Conservation (phyloP, 306 rosid species). For the Quercus aquifolioides region DNA sequence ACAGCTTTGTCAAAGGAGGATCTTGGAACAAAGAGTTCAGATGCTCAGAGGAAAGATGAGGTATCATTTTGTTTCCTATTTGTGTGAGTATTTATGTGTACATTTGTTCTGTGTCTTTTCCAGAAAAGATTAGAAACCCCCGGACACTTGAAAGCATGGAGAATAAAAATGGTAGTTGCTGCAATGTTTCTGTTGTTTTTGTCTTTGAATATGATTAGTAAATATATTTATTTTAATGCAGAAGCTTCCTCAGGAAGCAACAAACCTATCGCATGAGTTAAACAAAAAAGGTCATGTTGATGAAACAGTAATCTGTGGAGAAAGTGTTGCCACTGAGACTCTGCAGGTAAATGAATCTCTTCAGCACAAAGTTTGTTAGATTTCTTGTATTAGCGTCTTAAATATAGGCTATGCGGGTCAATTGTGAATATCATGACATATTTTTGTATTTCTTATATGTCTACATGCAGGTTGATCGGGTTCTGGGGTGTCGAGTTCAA, state of each 20-base stretch:
- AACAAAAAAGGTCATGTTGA: constrained; percentile 46
- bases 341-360: constrained; percentile 63
- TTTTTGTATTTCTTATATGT: constrained; percentile 17
- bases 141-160: background rate
- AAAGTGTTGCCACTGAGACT: constrained; percentile 40
- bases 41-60: constrained; percentile 61
- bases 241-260: constrained; percentile 53
- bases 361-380: constrained; percentile 13
- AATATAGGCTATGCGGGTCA: constrained; percentile 19
- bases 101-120: background rate
- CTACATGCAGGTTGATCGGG: constrained; percentile 80
- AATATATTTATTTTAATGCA: constrained; percentile 31
- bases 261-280: constrained; percentile 31
- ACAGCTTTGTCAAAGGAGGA: constrained; percentile 46
- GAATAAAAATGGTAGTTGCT: background rate
- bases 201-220: background rate
- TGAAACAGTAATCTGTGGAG: constrained; percentile 34
- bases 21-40: constrained; percentile 48
- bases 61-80: constrained; percentile 31
- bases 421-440: constrained; percentile 24
- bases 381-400: constrained; percentile 17
- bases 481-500: constrained; percentile 86
- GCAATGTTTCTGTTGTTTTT: background rate
- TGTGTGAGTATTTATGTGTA: background rate
- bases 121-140: background rate